phyloP scores from a whole-genome alignment of 371 early-diverging fungal genomes.

The Syncephalastrum monosporum region DNA sequence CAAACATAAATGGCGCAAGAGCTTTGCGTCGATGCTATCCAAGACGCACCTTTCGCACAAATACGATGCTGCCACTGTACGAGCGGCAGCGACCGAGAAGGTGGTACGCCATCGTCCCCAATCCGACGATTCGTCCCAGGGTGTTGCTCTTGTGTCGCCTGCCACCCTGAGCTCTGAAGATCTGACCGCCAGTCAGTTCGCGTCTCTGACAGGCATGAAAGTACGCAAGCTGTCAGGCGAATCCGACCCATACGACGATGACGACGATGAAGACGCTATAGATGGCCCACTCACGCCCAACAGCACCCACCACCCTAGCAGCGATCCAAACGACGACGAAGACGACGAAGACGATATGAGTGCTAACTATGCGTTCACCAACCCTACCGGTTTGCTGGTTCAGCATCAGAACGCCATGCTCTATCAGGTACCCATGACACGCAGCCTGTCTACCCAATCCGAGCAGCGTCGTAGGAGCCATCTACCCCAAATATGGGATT shows the following conservation, averaged over 20 bases:
- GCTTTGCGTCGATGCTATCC: conserved; percentile 7
- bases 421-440: conserved; percentile 9
- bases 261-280: conserved; percentile 10
- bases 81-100: conserved; percentile 44
- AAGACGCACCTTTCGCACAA: conserved; percentile 5
- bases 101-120: conserved; percentile 24
- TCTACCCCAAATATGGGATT: conserved; percentile 42
- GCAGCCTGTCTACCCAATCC: conserved; percentile 7
- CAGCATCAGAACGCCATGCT: too few species aligned
- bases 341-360: conserved; percentile 6
- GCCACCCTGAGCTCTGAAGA: conserved; percentile 33
- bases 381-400: conserved; percentile 8
- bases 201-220: conserved; percentile 41
- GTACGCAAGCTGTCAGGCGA: conserved; percentile 15
- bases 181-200: conserved; percentile 49
- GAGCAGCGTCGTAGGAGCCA: conserved; percentile 14
- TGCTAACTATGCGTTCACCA: conserved; percentile 20
- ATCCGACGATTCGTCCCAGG: background rate
- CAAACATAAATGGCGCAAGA: conserved; percentile 9
- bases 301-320: conserved; percentile 6
- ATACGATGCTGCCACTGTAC: conserved; percentile 10
- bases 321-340: conserved; percentile 9
- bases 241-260: conserved; percentile 8
- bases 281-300: conserved; percentile 1
- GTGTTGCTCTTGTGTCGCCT: background rate